Conservation (phyloP, 352 stramenopile genomes). For the Globisporangium echinulatum region DNA sequence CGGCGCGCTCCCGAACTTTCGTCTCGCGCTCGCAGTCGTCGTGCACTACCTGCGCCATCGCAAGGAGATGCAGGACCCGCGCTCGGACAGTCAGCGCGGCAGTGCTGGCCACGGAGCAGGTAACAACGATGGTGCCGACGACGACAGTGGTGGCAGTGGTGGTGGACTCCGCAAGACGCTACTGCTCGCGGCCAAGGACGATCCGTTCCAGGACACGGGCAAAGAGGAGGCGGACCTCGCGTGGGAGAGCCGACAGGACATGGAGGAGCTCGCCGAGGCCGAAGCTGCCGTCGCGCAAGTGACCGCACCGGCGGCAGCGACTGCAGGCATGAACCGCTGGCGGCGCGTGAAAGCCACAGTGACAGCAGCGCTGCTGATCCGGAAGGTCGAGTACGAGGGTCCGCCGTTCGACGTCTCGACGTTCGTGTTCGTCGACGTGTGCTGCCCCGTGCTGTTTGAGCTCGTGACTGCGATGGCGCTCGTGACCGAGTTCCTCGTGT, state of each 20-base stretch:
- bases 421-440: conserved; percentile 68
- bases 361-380: conserved; percentile 50
- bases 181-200: conserved; percentile 39
- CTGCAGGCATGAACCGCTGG: conserved; percentile 36
- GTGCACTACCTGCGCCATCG: conserved; percentile 75
- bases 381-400: conserved; percentile 48
- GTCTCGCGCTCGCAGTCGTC: conserved; percentile 64
- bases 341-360: conserved; percentile 45
- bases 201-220: conserved; percentile 47
- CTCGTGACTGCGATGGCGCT: conserved; percentile 43
- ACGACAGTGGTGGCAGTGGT: background rate
- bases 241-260: conserved; percentile 27
- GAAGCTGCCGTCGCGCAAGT: conserved; percentile 12
- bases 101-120: background rate
- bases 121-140: background rate
- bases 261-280: conserved; percentile 19
- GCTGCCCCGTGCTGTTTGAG: conserved; percentile 72
- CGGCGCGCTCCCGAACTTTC: conserved; percentile 67
- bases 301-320: conserved; percentile 2
- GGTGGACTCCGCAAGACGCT: conserved; percentile 11
- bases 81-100: background rate
- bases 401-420: conserved; percentile 62
- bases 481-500: conserved; percentile 38
- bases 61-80: conserved; percentile 37
- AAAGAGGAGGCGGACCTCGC: conserved; percentile 53